Evolutionary conservation across 129 eudicot genomes (phyloP).

Genomic region (Dittrichia graveolens): DNA sequence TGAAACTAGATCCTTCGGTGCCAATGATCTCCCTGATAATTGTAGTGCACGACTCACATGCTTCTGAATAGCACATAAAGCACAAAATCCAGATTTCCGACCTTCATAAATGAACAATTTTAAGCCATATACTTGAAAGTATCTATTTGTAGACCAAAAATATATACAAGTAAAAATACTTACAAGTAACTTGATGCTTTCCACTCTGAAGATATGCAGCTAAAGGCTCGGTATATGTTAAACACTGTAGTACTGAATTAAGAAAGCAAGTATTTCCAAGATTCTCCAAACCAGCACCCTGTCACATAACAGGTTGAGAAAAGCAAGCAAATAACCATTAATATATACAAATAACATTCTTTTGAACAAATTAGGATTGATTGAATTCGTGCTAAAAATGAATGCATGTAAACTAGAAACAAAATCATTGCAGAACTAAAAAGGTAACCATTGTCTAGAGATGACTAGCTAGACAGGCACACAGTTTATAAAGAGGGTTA

Average conservation of each 20-base stretch:
- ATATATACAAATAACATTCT: not conserved
- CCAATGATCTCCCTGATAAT: conserved; percentile 76
- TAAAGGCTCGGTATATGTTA: conserved; percentile 93
- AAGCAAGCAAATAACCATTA: not conserved
- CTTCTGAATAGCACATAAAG: conserved; percentile 90
- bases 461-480: too few relatives aligned
- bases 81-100: conserved; percentile 88
- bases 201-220: conserved; percentile 94
- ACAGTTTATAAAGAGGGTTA: not conserved
- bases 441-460: too few relatives aligned
- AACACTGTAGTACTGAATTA: conserved; percentile 87
- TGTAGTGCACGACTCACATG: conserved; percentile 97
- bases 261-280: conserved; percentile 97
- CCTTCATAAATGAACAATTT: conserved; percentile 47
- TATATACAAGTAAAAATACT: conserved; percentile 31
- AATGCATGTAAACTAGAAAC: not conserved
- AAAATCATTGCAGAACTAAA: not conserved
- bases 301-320: conserved; percentile 11
- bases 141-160: conserved; percentile 3
- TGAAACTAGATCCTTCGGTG: conserved; percentile 90
- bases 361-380: not conserved
- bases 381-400: not conserved
- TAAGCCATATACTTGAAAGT: not conserved
- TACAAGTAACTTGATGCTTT: conserved; percentile 83
- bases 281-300: conserved; percentile 97